These are phyloP conservation scores for Talaromyces sp. DNA, from an alignment of 2,329 filamentous ascomycete genomes.

Conservation along the genomic window DNA sequence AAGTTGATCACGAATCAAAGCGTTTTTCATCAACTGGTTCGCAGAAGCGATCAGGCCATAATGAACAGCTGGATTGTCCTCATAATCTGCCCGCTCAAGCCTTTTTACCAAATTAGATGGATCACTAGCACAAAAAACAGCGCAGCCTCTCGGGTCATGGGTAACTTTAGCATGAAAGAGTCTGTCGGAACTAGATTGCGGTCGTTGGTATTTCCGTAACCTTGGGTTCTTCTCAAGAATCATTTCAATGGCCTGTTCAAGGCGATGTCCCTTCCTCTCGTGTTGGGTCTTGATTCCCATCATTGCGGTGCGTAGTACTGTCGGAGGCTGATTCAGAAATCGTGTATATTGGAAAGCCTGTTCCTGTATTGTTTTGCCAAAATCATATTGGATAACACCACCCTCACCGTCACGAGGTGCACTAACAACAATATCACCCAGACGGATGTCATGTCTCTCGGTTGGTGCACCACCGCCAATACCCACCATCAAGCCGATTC, in stretches of 20 bases:
- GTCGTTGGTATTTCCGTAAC: not conserved
- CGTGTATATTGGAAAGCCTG: too few relatives aligned
- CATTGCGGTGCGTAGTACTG: not conserved
- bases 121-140: not conserved
- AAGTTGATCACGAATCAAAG: conserved; percentile 15
- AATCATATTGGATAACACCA: conserved; percentile 27
- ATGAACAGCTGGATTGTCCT: conserved; percentile 17
- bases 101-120: not conserved
- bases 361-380: conserved; percentile 21
- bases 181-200: not conserved
- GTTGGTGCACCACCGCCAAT: conserved; percentile 22
- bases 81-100: not conserved
- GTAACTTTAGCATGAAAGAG: not conserved
- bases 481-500: conserved; percentile 14
- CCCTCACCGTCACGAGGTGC: conserved; percentile 11
- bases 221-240: not conserved
- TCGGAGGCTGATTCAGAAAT: not conserved
- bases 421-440: conserved; percentile 23
- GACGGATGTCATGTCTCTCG: conserved; percentile 19
- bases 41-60: conserved; percentile 26
- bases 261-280: not conserved
- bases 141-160: not conserved
- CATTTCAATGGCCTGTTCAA: not conserved
- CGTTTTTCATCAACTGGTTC: conserved; percentile 25
- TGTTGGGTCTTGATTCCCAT: not conserved